phyloP scores from a whole-genome alignment of 768 basidiomycete species.

The Boletus rufocinnamomeus region DNA sequence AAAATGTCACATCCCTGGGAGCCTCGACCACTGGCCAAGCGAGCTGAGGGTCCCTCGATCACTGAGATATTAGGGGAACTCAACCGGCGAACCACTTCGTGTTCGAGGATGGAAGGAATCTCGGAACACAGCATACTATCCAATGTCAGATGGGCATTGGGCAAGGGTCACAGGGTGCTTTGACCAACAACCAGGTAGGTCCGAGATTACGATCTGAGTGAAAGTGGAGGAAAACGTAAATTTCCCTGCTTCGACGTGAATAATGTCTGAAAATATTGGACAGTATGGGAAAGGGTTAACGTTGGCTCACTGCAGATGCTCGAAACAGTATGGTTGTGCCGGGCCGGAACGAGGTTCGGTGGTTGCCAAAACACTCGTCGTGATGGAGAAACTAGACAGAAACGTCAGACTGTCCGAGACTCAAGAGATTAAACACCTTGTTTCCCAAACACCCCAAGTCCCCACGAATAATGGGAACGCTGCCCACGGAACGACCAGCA shows the following conservation, averaged over 20 bases:
- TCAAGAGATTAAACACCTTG: not conserved
- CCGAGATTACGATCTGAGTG: conserved; percentile 2
- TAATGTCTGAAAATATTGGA: not conserved
- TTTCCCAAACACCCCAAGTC: not conserved
- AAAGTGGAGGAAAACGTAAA: not conserved
- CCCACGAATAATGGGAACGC: not conserved
- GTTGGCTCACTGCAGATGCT: too few relatives aligned
- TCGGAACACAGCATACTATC: not conserved
- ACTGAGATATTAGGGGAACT: not conserved
- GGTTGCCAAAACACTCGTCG: conserved; percentile 25
- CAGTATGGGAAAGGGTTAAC: not conserved
- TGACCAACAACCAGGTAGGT: not conserved
- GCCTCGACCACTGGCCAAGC: not conserved
- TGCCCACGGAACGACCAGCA: not conserved
- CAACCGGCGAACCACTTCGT: not conserved
- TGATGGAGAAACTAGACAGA: conserved; percentile 4
- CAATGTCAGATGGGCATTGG: conserved; percentile 2
- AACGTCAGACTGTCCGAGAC: not conserved
- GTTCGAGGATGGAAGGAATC: not conserved
- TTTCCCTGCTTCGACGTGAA: not conserved
- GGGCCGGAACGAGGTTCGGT: not conserved
- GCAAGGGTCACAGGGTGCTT: not conserved
- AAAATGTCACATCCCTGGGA: not conserved
- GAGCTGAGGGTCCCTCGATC: not conserved
- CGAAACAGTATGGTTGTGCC: not conserved